Evolutionary conservation across 2,329 filamentous ascomycete species (phyloP), one percentile per base, ranked within the genome.

Genomic region (Metarhizium anisopliae): DNA sequence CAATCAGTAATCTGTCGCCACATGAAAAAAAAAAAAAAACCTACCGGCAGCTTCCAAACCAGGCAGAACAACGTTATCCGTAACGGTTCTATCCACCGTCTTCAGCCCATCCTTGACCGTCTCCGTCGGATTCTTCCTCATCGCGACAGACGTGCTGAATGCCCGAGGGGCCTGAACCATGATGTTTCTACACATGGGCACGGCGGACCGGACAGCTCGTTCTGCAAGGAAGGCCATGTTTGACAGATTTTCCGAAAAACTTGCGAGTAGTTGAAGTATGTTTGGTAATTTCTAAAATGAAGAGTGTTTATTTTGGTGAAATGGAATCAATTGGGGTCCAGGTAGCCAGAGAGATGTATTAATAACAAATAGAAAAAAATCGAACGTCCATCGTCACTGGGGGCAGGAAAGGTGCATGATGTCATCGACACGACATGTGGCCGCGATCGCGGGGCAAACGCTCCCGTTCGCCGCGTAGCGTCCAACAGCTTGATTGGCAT

Each of bases 1-100:
- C 45, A 0, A 8, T 51, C n/a, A 18, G 42, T 11, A 20, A 4
- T 25, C 3, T 25, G 3, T 25, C 25, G 25, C 25, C 25, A 25
- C 25, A 25, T 25, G 1, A 4, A 4, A 25, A 5, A 10, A 16
- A 4, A 14, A 16, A 16, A 42, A 25, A 30, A 30, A 74, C 78
- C 57, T 73, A 85, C 84, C 68, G 51, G 78, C 77, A 50, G 74
- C 71, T 61, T 86, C 75, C 65, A 87, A 83, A 16, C 81, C 82
- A 43, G 82, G 81, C 29, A 85, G 79, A 32, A 85, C 79, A 18
- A 86, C 65, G 66, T 83, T 85, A 66, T 83, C 78, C 57, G 79
- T 78, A 47, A 86, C 80, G 52, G 72, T 75, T 35, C 81, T 75
- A 70, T 86, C 81, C 6, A 84, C 80, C 6, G 70, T 72, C 70